Percentiles rank a stretch among this genome's conserved stretches.
Evolutionary conservation across 148 eudicot species (phyloP).

Genomic region (Rhododendron griersonianum): DNA sequence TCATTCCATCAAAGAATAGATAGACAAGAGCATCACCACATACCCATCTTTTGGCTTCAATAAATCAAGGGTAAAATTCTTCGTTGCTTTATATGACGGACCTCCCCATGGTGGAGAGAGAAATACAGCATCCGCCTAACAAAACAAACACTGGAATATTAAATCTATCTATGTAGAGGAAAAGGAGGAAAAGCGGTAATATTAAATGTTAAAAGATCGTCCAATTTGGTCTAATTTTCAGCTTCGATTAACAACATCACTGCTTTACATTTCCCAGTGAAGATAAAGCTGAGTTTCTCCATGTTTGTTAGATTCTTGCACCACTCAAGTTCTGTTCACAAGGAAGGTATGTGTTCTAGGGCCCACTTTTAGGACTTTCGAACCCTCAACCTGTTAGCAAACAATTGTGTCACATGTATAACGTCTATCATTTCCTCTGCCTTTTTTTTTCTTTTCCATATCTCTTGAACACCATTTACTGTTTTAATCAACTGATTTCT

Average conservation of each 20-base stretch:
- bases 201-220: not conserved
- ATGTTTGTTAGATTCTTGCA: not conserved
- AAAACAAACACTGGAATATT: slow-evolving; percentile 3
- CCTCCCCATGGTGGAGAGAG: slow-evolving; percentile 66
- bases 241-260: not conserved
- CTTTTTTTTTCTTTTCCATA: not conserved
- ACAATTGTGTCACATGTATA: not conserved
- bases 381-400: not conserved
- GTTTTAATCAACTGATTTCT: not conserved
- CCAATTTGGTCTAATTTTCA: not conserved
- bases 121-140: slow-evolving; percentile 39
- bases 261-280: not conserved
- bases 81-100: slow-evolving; percentile 35
- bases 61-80: slow-evolving; percentile 39
- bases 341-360: not conserved
- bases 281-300: not conserved
- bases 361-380: not conserved
- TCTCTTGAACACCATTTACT: not conserved
- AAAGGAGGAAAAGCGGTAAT: not conserved
- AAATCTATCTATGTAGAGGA: not conserved
- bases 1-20: not conserved
- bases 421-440: not conserved
- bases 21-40: slow-evolving; percentile 6
- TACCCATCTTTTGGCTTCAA: slow-evolving; percentile 57
- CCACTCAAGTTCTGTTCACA: not conserved